Conservation (phyloP, 192 early-diverging fungal genomes). For the Anaeromyces robustus region DNA sequence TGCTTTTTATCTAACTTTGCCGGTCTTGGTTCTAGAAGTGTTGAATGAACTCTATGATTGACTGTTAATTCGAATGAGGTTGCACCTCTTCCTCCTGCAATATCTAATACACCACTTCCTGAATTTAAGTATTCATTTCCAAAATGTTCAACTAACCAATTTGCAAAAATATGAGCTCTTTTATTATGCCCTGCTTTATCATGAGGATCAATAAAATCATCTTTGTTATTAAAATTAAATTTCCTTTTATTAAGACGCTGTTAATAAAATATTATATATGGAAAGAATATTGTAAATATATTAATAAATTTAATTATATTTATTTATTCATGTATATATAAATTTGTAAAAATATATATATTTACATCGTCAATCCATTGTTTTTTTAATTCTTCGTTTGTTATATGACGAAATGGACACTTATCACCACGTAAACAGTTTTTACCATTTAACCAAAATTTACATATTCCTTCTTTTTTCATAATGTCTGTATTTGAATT, state of each 20-base stretch:
- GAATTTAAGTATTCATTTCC: slow-evolving; percentile 6
- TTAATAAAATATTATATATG: too few species aligned
- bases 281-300: too few species aligned
- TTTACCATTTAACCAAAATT: background rate
- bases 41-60: slow-evolving; percentile 20
- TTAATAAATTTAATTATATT: too few species aligned
- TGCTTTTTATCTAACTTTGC: slow-evolving; percentile 6
- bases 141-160: slow-evolving; percentile 29
- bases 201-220: slow-evolving; percentile 7
- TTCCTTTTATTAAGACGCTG: slow-evolving; percentile 19
- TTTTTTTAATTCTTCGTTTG: slow-evolving; percentile 4
- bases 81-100: slow-evolving; percentile 39
- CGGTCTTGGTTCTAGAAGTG: slow-evolving; percentile 26
- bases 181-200: slow-evolving; percentile 13
- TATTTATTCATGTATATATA: too few species aligned
- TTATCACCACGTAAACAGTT: background rate
- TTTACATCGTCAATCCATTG: slow-evolving; percentile 20
- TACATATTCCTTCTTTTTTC: background rate
- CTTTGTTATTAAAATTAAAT: slow-evolving; percentile 21
- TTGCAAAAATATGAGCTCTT: slow-evolving; percentile 31
- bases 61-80: slow-evolving; percentile 23
- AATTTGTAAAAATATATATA: too few species aligned
- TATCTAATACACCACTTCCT: slow-evolving; percentile 27
- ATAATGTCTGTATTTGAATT: too few species aligned
- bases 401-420: background rate